A percentile compares a stretch with the other conserved stretches of the same genome.
phyloP scores from a whole-genome alignment of 139 green algal genomes.

The Picochlorum sp. region DNA sequence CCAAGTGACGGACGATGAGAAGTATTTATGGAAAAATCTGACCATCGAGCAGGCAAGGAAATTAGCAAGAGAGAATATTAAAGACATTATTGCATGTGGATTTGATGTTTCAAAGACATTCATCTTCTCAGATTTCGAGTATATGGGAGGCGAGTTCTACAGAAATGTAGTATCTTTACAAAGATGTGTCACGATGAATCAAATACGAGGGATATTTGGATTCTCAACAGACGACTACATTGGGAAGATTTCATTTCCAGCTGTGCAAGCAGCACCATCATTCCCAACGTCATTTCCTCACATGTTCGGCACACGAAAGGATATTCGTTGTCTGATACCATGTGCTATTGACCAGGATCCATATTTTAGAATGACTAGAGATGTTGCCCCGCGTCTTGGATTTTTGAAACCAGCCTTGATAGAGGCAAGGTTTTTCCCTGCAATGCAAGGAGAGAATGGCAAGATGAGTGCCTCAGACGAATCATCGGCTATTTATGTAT shows the following conservation, averaged over 20 bases:
- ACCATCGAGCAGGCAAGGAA: slow-evolving; percentile 69
- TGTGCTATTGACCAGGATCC: slow-evolving; percentile 98
- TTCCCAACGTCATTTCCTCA: slow-evolving; percentile 93
- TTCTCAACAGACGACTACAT: slow-evolving; percentile 85
- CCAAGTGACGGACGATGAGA: slow-evolving; percentile 97
- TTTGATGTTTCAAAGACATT: slow-evolving; percentile 94
- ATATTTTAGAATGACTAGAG: slow-evolving; percentile 92
- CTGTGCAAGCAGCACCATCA: slow-evolving; percentile 83
- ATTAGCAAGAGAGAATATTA: slow-evolving; percentile 84
- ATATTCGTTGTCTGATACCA: slow-evolving; percentile 92
- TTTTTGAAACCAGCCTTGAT: slow-evolving; percentile 82
- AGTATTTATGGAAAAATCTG: slow-evolving; percentile 81
- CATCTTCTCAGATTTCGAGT: slow-evolving; percentile 98
- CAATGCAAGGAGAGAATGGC: slow-evolving; percentile 86
- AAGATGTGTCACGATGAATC: slow-evolving; percentile 79
- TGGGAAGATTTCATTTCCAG: slow-evolving; percentile 92
- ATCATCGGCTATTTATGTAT: slow-evolving; percentile 87
- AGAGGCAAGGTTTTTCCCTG: slow-evolving; percentile 71
- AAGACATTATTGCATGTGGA: slow-evolving; percentile 99
- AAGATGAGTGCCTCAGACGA: slow-evolving; percentile 94
- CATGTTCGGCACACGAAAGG: slow-evolving; percentile 82
- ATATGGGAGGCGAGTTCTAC: slow-evolving; percentile 90
- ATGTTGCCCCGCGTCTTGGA: slow-evolving; percentile 78
- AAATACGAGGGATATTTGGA: slow-evolving; percentile 86
- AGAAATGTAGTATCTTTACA: slow-evolving; percentile 86